Conservation (phyloP, 208 protist genomes). For the Vickermania spadyakhi region DNA sequence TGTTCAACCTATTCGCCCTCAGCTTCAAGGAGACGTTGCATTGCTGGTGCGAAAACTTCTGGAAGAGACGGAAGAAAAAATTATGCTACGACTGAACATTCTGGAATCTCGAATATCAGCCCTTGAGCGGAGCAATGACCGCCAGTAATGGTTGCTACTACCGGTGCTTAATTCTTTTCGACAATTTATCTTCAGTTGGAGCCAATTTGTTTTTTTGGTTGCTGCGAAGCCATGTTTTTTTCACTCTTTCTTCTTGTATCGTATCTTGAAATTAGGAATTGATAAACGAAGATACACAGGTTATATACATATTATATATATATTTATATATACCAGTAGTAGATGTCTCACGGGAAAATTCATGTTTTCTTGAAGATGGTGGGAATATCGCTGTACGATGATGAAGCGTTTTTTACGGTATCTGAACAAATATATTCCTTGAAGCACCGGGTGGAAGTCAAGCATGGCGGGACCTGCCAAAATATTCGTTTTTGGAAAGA, state of each 20-base stretch:
- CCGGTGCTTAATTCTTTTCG: neutral
- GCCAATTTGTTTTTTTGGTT: neutral
- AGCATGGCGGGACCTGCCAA: slow-evolving; percentile 36
- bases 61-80: slow-evolving; percentile 8
- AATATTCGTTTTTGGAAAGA: slow-evolving; percentile 50
- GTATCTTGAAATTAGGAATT: too few relatives aligned
- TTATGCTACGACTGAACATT: neutral
- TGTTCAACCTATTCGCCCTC: slow-evolving; percentile 19
- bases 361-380: slow-evolving; percentile 52
- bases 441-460: slow-evolving; percentile 27
- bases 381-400: slow-evolving; percentile 58
- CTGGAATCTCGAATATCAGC: neutral
- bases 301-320: slow-evolving; percentile 7
- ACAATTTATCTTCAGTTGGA: neutral
- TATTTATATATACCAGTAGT: slow-evolving; percentile 7
- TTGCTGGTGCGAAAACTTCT: slow-evolving; percentile 24
- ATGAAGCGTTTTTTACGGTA: slow-evolving; percentile 18
- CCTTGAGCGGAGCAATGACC: slow-evolving; percentile 7
- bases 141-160: slow-evolving; percentile 5
- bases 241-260: too few relatives aligned
- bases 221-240: slow-evolving; percentile 6
- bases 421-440: slow-evolving; percentile 31
- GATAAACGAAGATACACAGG: neutral
- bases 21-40: slow-evolving; percentile 16
- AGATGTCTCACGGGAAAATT: slow-evolving; percentile 9